A percentile compares a stretch with the other conserved stretches of the same genome.
phyloP scores from a whole-genome alignment of 148 eudicot species.

The Chenopodium album region DNA sequence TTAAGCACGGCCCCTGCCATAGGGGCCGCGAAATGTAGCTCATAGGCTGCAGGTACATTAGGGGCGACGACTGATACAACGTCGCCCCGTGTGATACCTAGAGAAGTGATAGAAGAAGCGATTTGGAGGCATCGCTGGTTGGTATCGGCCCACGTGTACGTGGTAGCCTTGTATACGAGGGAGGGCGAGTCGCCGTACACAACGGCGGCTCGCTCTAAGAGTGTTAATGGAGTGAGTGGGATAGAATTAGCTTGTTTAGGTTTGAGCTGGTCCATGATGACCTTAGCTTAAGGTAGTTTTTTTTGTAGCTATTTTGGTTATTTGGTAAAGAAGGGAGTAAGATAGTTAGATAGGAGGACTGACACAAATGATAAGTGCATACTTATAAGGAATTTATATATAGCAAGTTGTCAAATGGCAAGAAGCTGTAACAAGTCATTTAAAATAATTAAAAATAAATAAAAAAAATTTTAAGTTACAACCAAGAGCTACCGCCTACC shows the following conservation, averaged over 20 bases:
- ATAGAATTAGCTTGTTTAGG: conserved; percentile 20
- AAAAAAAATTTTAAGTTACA: too few relatives aligned
- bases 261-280: conserved; percentile 19
- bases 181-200: conserved; percentile 22
- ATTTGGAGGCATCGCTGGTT: conserved; percentile 17
- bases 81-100: conserved; percentile 11
- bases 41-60: conserved; percentile 26
- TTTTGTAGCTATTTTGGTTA: too few relatives aligned
- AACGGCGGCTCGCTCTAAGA: conserved; percentile 18
- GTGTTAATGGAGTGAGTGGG: conserved; percentile 25
- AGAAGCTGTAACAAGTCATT: too few relatives aligned
- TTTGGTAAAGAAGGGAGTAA: not conserved
- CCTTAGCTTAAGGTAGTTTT: too few relatives aligned
- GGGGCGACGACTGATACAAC: conserved; percentile 26
- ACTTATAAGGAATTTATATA: too few relatives aligned
- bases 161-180: conserved; percentile 19
- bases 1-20: conserved; percentile 29
- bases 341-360: not conserved
- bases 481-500: conserved; percentile 6
- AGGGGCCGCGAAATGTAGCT: conserved; percentile 26
- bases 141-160: conserved; percentile 18
- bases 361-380: not conserved
- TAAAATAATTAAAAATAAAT: too few relatives aligned
- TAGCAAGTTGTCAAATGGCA: not conserved
- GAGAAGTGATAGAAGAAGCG: conserved; percentile 14